Base-by-base conservation (phyloP, 2,329 filamentous ascomycete species). In the Monosporascus sp. region DNA sequence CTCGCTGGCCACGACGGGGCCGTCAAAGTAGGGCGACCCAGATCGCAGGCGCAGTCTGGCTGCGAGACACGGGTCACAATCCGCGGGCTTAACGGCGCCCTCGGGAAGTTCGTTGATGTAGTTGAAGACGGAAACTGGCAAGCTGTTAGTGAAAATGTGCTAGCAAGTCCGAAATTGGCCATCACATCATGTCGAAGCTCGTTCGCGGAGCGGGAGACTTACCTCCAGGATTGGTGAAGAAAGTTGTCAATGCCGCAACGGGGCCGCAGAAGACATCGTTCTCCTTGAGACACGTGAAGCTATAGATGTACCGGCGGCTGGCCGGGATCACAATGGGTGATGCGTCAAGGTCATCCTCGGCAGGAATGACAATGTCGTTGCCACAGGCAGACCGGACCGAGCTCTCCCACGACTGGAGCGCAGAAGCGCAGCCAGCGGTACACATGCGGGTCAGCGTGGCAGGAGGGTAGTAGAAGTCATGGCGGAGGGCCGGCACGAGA, bases 11-110 rank as follows among this genome's bases (percentile, higher is more conserved):
- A 57, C 54, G 22, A 57, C 48, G 9, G 60, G 61, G 24, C 60
- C 60, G 51, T 62, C 58, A 51, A 53, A 61, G 35, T 58, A 63
- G 17, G 60, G 61, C 17, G 60, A 63, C 7, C 59, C 59, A 18
- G 56, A 51, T n/a, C 53, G 60, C 48, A 62, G 20, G 22, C 56
- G 60, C 48, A 63, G 40, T 24, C 53, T 54, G 26, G 53, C 54
- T 44, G 53, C 55, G 24, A 62, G 48, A 47, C 60, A 62, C 31
- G 41, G 18, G 46, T 61, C 58, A 31, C 56, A 61, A 52, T 24
- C 22, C 22, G 53, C 47, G 4, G 55, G 53, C 50, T 48, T 17
- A 2, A 44, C 52, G 40, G 49, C 24, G 35, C 44, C 51, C n/a
- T 52, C 41, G 18, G 50, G 49, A 37, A 24, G 22, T 24, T 56